phyloP scores from a whole-genome alignment of 2,329 filamentous ascomycete species.

The Graphilbum ipis-grandicollis region DNA sequence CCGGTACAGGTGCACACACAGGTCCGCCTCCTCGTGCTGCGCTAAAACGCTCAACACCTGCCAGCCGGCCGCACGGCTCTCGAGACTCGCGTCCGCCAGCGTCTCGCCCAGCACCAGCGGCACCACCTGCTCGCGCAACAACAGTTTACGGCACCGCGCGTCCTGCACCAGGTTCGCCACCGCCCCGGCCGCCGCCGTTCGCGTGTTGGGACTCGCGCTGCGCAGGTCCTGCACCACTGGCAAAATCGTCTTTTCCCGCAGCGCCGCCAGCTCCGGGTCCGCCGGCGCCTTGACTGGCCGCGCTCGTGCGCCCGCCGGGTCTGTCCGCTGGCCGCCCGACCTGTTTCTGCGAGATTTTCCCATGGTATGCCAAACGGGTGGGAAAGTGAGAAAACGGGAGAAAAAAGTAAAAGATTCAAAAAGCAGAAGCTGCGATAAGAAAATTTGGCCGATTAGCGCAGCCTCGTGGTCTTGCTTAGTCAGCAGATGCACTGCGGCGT shows the following conservation, averaged over 20 bases:
- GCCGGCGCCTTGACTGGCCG: constrained; percentile 35
- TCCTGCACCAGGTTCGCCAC: constrained; percentile 47
- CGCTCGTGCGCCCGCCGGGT: constrained; percentile 24
- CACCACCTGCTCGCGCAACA: constrained; percentile 49
- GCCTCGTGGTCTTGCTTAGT: too few relatives aligned
- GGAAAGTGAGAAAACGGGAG: background rate
- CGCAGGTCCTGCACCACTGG: constrained; percentile 44
- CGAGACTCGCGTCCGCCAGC: constrained; percentile 42
- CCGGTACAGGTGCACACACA: constrained; percentile 47
- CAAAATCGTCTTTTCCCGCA: constrained; percentile 45
- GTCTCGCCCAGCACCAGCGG: constrained; percentile 45
- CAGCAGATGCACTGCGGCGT: too few relatives aligned
- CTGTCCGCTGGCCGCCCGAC: constrained; percentile 27
- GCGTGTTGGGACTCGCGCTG: constrained; percentile 39
- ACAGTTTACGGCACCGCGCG: constrained; percentile 41
- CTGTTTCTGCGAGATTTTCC: constrained; percentile 41
- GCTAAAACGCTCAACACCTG: constrained; percentile 44
- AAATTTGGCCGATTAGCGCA: too few relatives aligned
- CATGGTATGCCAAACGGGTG: constrained; percentile 28
- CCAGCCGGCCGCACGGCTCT: constrained; percentile 51
- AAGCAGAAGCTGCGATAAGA: too few relatives aligned
- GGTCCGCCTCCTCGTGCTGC: constrained; percentile 47
- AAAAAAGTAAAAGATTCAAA: too few relatives aligned
- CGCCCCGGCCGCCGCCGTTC: constrained; percentile 39
- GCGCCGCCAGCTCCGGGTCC: constrained; percentile 44